Percentiles rank a stretch among this genome's conserved stretches.
Evolutionary conservation across 2,329 filamentous ascomycete genomes (phyloP).

Genomic region (Aspergillus novofumigatus): DNA sequence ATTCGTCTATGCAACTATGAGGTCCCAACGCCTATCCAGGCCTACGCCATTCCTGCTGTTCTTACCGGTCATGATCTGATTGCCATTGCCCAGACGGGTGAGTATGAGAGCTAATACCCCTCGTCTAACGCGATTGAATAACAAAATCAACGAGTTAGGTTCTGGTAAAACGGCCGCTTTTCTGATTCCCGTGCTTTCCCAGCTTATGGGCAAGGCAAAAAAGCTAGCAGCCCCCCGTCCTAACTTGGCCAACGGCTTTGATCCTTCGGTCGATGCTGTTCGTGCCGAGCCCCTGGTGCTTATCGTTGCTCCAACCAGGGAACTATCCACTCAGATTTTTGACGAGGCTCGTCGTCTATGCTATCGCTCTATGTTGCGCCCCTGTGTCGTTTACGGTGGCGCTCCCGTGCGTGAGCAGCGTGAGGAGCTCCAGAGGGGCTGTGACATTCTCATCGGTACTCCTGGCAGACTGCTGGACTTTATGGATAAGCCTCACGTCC

Average conservation of each 20-base stretch:
- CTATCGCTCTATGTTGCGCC: conserved; percentile 91
- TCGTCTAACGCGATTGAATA: not conserved
- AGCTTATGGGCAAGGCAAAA: conserved; percentile 93
- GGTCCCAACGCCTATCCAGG: conserved; percentile 79
- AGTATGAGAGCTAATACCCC: conserved; percentile 25
- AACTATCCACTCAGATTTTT: conserved; percentile 91
- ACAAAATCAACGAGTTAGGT: conserved; percentile 50
- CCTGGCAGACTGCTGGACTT: conserved; percentile 84
- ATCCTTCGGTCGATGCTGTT: conserved; percentile 49
- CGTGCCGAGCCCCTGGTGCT: conserved; percentile 84
- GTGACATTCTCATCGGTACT: conserved; percentile 83
- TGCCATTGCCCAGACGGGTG: conserved; percentile 88
- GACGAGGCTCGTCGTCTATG: conserved; percentile 89
- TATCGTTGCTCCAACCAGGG: conserved; percentile 79
- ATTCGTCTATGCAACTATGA: conserved; percentile 67
- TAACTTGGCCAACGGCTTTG: conserved; percentile 53
- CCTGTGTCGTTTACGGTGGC: conserved; percentile 85
- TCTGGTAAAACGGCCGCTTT: conserved; percentile 97
- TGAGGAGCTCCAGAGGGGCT: conserved; percentile 72
- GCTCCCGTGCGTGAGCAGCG: conserved; percentile 67
- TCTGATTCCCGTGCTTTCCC: conserved; percentile 80
- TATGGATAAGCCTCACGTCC: conserved; percentile 64
- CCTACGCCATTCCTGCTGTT: conserved; percentile 77
- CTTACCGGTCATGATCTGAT: conserved; percentile 75
- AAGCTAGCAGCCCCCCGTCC: conserved; percentile 75